Conservation (phyloP, 2,329 filamentous ascomycete species). For the Cordyceps cicadae region DNA sequence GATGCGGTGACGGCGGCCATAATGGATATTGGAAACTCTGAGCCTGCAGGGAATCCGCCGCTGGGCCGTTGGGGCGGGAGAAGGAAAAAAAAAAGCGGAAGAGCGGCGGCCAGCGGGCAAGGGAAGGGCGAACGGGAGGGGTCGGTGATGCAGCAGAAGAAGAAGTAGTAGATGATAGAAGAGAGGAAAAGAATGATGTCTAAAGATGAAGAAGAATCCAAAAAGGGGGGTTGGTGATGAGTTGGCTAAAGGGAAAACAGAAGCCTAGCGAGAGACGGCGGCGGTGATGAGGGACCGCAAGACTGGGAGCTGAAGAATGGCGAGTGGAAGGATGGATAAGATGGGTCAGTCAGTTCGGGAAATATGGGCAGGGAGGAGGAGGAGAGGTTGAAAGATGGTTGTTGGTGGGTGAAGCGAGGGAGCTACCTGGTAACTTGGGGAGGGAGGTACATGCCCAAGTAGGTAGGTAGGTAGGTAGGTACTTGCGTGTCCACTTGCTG, state of each 20-base stretch:
- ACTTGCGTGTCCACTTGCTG: neutral
- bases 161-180: neutral
- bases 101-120: neutral
- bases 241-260: neutral
- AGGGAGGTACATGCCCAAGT: too few relatives aligned
- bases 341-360: conserved; percentile 2
- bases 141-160: too few relatives aligned
- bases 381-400: neutral
- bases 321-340: neutral
- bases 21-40: conserved; percentile 10
- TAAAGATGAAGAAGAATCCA: conserved; percentile 6
- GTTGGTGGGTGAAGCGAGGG: neutral
- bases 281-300: conserved; percentile 1
- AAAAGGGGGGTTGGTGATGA: conserved; percentile 9
- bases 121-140: neutral
- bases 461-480: too few relatives aligned
- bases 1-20: conserved; percentile 22
- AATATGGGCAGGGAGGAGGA: conserved; percentile 3
- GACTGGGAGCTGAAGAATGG: neutral
- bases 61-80: neutral
- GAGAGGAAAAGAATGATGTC: conserved; percentile 1
- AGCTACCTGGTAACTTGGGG: neutral
- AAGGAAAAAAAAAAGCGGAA: neutral
- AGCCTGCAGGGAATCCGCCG: conserved; percentile 11
- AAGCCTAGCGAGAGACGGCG: neutral